Base-by-base conservation (phyloP, 2,329 filamentous ascomycete genomes). In the Penicillium sp. region DNA sequence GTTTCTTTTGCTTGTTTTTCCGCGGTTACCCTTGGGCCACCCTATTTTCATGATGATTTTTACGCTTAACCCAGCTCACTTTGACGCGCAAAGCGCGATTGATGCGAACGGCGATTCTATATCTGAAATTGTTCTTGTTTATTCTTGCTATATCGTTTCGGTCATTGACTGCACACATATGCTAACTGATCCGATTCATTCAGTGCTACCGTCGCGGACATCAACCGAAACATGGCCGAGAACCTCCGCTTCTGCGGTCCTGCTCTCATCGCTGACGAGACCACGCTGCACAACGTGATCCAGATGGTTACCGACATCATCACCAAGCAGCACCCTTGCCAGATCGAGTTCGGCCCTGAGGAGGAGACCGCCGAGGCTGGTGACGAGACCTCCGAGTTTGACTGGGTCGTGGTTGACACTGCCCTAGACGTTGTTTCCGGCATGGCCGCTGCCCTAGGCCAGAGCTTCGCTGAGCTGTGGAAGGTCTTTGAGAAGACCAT, bases 41-140 rank as follows among this genome's bases (percentile, higher is more conserved):
- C 15, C 21, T 3, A 40, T 68, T 71, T 69, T 76, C 67, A 87
- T 91, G 91, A 97, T 97, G 91, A 96, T 77, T 80, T 52, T 80
- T 75, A 86, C 90, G 90, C 92, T 69, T 92, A 93, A 93, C 93
- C 91, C 92, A 97, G 92, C 92, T 97, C 93, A 97, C 92, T 96
- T 90, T 90, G 89, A 97, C 87, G 87, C 90, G 83, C 78, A 82
- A 77, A 77, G 71, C 85, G 89, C 85, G 85, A 78, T 86, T 96
- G 91, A 89, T 91, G 90, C 87, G 87, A 94, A 95, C 77, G 59
- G 80, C 91, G 88, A 82, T 80, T 73, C 64, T 69, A 55, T 74
- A 74, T 70, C 67, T 75, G 74, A 76, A 75, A 64, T 51, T 46
- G 58, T 61, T 30, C 47, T 58, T 49, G 59, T 61, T 58, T 30